phyloP scores from a whole-genome alignment of 2,329 filamentous ascomycete genomes.

The Epicoccum nigrum region DNA sequence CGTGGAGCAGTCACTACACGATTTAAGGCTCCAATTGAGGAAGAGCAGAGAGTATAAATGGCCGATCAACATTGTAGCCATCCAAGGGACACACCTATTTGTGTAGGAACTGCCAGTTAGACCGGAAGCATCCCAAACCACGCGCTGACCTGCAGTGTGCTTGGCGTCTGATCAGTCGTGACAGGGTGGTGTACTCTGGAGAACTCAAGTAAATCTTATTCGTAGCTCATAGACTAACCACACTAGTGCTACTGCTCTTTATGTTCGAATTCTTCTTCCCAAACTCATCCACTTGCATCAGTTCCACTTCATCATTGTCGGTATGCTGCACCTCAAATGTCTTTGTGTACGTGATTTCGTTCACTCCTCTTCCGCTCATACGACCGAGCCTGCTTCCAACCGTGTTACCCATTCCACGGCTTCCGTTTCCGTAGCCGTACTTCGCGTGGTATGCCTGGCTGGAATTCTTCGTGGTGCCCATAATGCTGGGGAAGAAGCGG shows the following conservation, averaged over 20 bases:
- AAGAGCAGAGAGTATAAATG: too few species aligned
- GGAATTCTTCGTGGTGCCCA: conserved; percentile 40
- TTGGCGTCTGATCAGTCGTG: too few species aligned
- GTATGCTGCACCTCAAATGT: conserved; percentile 11
- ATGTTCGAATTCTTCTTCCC: conserved; percentile 12
- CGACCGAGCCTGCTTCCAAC: conserved; percentile 6
- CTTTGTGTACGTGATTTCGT: conserved; percentile 15
- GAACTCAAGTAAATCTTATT: background rate
- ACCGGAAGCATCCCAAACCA: too few species aligned
- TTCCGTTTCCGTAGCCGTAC: conserved; percentile 9
- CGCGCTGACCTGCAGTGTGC: too few species aligned
- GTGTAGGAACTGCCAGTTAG: too few species aligned
- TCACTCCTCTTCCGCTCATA: conserved; percentile 3
- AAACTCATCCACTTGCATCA: conserved; percentile 21
- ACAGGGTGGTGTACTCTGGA: too few species aligned
- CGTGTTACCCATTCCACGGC: conserved; percentile 4
- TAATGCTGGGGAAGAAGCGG: conserved; percentile 44
- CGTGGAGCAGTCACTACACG: too few species aligned
- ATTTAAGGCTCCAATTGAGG: too few species aligned
- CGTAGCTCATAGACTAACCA: conserved; percentile 16
- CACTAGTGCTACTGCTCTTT: conserved; percentile 18
- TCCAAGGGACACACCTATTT: too few species aligned
- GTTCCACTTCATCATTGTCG: conserved; percentile 14
- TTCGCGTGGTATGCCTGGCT: conserved; percentile 16
- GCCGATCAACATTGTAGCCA: too few species aligned